phyloP scores from a whole-genome alignment of 2,329 filamentous ascomycete species.

The Sclerotinia glacialis region DNA sequence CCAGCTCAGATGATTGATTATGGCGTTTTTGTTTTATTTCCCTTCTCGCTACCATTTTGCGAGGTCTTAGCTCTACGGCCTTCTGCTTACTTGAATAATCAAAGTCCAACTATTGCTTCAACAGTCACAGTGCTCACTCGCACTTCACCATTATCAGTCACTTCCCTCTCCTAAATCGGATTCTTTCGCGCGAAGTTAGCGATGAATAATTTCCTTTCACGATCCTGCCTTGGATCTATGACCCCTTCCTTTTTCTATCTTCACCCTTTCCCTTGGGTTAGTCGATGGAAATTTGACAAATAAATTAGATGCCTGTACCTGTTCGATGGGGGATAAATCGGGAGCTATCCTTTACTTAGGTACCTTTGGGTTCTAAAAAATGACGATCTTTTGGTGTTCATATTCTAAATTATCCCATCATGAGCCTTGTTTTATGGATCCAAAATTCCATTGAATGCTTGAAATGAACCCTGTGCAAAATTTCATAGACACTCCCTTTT shows the following conservation, averaged over 20 bases:
- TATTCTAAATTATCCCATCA: background rate
- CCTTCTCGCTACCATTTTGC: slow-evolving; percentile 3
- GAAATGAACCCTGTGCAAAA: background rate
- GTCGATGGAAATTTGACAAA: slow-evolving; percentile 1
- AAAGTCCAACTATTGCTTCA: slow-evolving; percentile 5
- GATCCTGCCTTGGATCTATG: slow-evolving; percentile 6
- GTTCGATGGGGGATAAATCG: background rate
- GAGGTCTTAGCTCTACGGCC: background rate
- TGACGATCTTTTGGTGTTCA: slow-evolving; percentile 1
- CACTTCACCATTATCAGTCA: slow-evolving; percentile 8
- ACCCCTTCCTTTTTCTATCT: background rate
- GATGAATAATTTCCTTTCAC: slow-evolving; percentile 18
- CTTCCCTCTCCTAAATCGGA: background rate
- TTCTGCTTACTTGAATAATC: slow-evolving; percentile 1
- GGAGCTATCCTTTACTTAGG: slow-evolving; percentile 9
- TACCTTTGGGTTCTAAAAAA: slow-evolving; percentile 6
- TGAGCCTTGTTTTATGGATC: slow-evolving; percentile 14
- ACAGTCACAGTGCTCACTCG: slow-evolving; percentile 1
- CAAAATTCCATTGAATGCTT: background rate
- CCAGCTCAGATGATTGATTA: slow-evolving; percentile 19
- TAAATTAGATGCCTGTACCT: background rate
- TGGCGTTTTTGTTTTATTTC: background rate
- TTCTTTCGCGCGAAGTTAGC: slow-evolving; percentile 19
- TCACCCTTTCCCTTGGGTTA: slow-evolving; percentile 23
- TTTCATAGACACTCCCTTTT: slow-evolving; percentile 7